A percentile compares a stretch with the other conserved stretches of the same genome.
Evolutionary conservation across 2,329 filamentous ascomycete genomes (phyloP).

Genomic region (Beauveria sp.): DNA sequence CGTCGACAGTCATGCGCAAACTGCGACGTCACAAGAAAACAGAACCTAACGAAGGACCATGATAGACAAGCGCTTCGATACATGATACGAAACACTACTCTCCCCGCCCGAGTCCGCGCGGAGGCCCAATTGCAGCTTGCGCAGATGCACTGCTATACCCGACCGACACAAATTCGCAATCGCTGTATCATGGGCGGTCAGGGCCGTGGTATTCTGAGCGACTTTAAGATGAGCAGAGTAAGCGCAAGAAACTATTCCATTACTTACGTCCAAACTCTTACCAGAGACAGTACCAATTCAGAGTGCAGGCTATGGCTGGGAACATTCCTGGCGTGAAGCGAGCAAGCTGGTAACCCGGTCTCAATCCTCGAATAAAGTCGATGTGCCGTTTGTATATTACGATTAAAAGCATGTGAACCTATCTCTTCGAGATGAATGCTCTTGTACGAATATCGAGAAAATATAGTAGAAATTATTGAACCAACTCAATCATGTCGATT

Average conservation of each 20-base stretch:
- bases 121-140: slow-evolving; percentile 88
- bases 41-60: background rate
- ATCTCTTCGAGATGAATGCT: background rate
- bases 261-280: slow-evolving; percentile 16
- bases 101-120: slow-evolving; percentile 73
- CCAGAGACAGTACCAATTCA: slow-evolving; percentile 74
- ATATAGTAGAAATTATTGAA: background rate
- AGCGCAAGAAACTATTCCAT: slow-evolving; percentile 26
- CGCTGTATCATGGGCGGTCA: slow-evolving; percentile 89
- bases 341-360: slow-evolving; percentile 73
- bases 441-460: slow-evolving; percentile 8
- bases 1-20: background rate
- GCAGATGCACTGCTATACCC: slow-evolving; percentile 94
- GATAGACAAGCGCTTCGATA: slow-evolving; percentile 84
- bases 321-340: slow-evolving; percentile 88
- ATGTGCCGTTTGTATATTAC: slow-evolving; percentile 6
- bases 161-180: slow-evolving; percentile 89
- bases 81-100: slow-evolving; percentile 84
- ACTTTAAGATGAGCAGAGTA: slow-evolving; percentile 89
- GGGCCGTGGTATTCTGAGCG: slow-evolving; percentile 79
- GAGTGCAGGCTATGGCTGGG: slow-evolving; percentile 78
- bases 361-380: background rate
- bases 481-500: background rate
- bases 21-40: background rate
- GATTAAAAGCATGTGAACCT: background rate